These are phyloP conservation scores for Xylaria longipes DNA, from an alignment of 495 filamentous ascomycete genomes.

Conservation along the genomic window DNA sequence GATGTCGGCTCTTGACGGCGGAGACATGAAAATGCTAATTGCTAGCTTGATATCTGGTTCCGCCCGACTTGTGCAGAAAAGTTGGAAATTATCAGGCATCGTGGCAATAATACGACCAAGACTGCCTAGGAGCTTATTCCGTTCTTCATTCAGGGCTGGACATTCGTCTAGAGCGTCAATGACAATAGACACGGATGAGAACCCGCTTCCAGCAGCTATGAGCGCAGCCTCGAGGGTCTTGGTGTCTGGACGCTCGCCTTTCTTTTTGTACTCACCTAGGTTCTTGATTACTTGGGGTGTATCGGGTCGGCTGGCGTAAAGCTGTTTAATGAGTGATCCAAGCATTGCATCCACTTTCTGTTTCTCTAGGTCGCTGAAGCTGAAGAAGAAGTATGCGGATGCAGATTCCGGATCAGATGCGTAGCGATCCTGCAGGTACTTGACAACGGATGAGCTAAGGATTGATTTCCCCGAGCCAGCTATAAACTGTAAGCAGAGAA, in stretches of 20 bases:
- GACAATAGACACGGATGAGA: conserved; percentile 27
- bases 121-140: conserved; percentile 16
- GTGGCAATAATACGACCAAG: conserved; percentile 1
- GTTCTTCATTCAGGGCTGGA: conserved; percentile 22
- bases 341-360: conserved; percentile 23
- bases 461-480: conserved; percentile 24
- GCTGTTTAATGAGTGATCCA: conserved; percentile 30
- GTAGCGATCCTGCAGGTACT: conserved; percentile 13
- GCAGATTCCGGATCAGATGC: background rate
- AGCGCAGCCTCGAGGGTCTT: conserved; percentile 6
- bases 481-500: conserved; percentile 26
- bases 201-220: conserved; percentile 4
- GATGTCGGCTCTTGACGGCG: background rate
- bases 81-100: conserved; percentile 15
- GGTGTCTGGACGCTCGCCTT: conserved; percentile 12
- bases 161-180: conserved; percentile 40
- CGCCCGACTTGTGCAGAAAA: conserved; percentile 19
- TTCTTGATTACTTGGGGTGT: background rate
- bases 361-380: conserved; percentile 29
- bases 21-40: background rate
- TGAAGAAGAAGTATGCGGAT: conserved; percentile 35
- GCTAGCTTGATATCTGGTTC: background rate
- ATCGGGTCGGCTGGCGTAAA: conserved; percentile 13
- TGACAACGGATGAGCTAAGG: conserved; percentile 28
- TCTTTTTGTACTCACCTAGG: background rate